These are phyloP conservation scores for Fusarium pseudoanthophilum DNA, from an alignment of 2,329 filamentous ascomycete genomes.

Conservation along the genomic window DNA sequence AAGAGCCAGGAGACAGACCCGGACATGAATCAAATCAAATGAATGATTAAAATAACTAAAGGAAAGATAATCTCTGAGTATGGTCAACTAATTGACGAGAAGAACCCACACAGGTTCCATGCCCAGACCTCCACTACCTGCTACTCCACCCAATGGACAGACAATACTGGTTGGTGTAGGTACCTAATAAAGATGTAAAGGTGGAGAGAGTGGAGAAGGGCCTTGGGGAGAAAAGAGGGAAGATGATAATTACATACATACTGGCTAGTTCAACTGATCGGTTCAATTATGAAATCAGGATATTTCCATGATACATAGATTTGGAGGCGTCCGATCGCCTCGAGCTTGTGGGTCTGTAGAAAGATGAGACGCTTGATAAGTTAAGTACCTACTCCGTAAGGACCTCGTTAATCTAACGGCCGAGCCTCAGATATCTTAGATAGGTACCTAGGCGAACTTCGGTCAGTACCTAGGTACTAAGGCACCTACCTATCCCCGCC, in stretches of 20 bases:
- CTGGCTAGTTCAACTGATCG: not conserved
- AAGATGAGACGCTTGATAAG: not conserved
- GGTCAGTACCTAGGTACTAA: too few species aligned
- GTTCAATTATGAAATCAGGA: not conserved
- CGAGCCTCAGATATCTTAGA: not conserved
- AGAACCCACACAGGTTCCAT: not conserved
- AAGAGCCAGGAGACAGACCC: not conserved
- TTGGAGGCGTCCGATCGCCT: not conserved
- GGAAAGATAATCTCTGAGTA: not conserved
- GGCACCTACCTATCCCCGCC: not conserved
- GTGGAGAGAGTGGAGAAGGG: not conserved
- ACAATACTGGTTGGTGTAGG: not conserved
- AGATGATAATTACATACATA: not conserved
- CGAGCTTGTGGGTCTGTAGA: not conserved
- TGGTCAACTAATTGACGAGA: not conserved
- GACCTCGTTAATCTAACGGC: not conserved
- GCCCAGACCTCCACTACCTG: not conserved
- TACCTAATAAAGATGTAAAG: not conserved
- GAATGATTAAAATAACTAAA: not conserved
- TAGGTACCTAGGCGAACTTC: too few species aligned
- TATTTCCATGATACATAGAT: not conserved
- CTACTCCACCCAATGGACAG: not conserved
- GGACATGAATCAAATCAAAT: not conserved
- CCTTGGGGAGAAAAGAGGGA: conserved; percentile 19
- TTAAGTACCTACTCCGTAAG: not conserved